Conservation (phyloP, 2,329 filamentous ascomycete species). For the Calonectria hawksworthii region DNA sequence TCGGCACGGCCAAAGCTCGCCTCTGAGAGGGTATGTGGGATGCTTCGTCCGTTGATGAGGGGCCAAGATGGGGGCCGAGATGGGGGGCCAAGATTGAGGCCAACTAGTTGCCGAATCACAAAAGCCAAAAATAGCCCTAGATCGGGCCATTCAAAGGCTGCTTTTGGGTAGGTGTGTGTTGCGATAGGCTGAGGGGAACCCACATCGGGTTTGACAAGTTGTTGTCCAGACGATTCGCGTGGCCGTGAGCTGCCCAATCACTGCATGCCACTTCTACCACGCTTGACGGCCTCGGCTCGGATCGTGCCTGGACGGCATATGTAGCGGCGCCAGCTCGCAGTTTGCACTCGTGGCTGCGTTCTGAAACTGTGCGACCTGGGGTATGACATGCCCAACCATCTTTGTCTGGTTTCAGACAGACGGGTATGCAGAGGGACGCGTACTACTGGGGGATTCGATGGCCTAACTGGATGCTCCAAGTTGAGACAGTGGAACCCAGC, state of each 20-base stretch:
- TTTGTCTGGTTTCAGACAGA: not conserved
- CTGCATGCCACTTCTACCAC: not conserved
- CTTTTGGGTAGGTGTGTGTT: not conserved
- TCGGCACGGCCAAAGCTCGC: not conserved
- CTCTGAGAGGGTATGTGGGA: not conserved
- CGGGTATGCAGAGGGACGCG: not conserved
- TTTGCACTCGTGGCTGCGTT: not conserved
- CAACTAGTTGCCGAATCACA: not conserved
- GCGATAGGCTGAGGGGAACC: not conserved
- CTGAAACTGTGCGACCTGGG: not conserved
- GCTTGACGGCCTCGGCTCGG: not conserved
- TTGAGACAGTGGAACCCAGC: not conserved
- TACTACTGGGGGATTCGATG: not conserved
- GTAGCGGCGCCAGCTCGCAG: not conserved
- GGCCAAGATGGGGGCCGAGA: not conserved
- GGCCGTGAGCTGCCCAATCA: not conserved
- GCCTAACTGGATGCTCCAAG: not conserved
- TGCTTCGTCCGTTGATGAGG: not conserved
- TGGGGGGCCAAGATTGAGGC: not conserved
- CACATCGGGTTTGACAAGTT: not conserved
- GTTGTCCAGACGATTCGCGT: not conserved
- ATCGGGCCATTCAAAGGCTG: not conserved
- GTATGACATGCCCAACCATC: not conserved
- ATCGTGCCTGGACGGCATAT: not conserved
- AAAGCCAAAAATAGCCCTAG: not conserved